Percentiles rank a stretch among this genome's conserved stretches.
Evolutionary conservation across 176 grass and related monocot species (phyloP).

Genomic region (Sorghum bicolor): Sorghum_bicolor_NCBIv3 NC_012871.2:70353001-70353500

Average conservation of each 20-base stretch:
- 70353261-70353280: not conserved
- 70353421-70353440: conserved; percentile 36
- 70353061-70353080: not conserved
- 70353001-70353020: conserved; percentile 49
- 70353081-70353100: not conserved
- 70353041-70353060: conserved; percentile 3
- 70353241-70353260: conserved; percentile 17
- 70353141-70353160: conserved; percentile 28
- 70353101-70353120: conserved; percentile 16
- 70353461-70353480: conserved; percentile 46
- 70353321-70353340: not conserved
- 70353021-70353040: conserved; percentile 46
- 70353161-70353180: conserved; percentile 20
- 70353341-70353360: conserved; percentile 31
- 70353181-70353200: conserved; percentile 31
- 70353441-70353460: conserved; percentile 34
- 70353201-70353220: conserved; percentile 13
- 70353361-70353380: conserved; percentile 38
- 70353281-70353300: conserved; percentile 30
- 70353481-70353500: conserved; percentile 36
- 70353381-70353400: conserved; percentile 33
- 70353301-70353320: conserved; percentile 21
- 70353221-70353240: not conserved
- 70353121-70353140: conserved; percentile 45
- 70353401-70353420: conserved; percentile 48